Evolutionary conservation across 2,329 filamentous ascomycete species (phyloP).

Genomic region (Didymella arachidicola): DNA sequence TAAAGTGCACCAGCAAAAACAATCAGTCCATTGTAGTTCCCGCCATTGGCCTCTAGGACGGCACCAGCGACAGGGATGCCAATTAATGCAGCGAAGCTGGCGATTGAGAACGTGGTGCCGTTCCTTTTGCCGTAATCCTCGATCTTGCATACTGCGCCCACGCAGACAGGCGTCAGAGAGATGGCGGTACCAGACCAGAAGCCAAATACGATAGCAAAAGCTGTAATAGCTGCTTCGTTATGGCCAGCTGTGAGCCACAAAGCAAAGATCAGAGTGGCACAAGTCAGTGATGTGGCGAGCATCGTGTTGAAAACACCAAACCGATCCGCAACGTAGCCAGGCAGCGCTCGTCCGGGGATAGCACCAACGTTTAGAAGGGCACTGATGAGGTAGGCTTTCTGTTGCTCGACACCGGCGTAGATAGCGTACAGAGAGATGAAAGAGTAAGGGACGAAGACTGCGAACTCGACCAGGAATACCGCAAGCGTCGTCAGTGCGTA

Average conservation of each 20-base stretch:
- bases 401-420: constrained; percentile 21
- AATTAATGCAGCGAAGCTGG: constrained; percentile 69
- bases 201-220: constrained; percentile 71
- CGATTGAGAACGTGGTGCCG: constrained; percentile 67
- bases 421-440: constrained; percentile 60
- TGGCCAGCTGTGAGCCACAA: constrained; percentile 61
- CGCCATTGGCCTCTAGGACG: constrained; percentile 27
- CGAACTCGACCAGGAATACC: constrained; percentile 62
- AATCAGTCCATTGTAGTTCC: constrained; percentile 30
- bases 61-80: constrained; percentile 71
- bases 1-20: constrained; percentile 32
- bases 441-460: constrained; percentile 67
- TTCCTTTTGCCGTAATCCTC: constrained; percentile 72
- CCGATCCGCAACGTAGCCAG: constrained; percentile 62
- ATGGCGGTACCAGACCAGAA: constrained; percentile 73
- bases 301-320: constrained; percentile 63
- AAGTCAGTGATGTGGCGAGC: constrained; percentile 55
- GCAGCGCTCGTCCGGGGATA: constrained; percentile 62
- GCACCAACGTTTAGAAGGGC: constrained; percentile 60
- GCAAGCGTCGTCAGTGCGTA: constrained; percentile 33
- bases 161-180: constrained; percentile 66
- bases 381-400: constrained; percentile 39
- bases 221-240: constrained; percentile 64
- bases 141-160: constrained; percentile 75
- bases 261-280: constrained; percentile 57